phyloP scores from a whole-genome alignment of 495 filamentous ascomycete species.

The Neurospora sp. region DNA sequence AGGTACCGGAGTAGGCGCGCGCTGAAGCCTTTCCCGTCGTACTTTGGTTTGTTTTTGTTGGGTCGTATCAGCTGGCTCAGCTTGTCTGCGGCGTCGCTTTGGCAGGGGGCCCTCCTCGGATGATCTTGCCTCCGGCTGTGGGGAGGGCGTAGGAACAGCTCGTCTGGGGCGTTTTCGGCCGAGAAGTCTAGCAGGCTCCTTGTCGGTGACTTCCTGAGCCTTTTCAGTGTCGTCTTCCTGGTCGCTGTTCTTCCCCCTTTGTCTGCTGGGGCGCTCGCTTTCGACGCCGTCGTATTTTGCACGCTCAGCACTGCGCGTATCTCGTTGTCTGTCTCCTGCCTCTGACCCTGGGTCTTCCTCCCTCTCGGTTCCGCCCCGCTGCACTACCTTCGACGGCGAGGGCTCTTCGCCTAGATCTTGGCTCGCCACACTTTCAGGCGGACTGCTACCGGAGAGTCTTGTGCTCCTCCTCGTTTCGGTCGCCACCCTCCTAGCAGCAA shows the following conservation, averaged over 20 bases:
- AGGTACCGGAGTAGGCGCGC: neutral
- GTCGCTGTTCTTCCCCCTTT: slow-evolving; percentile 13
- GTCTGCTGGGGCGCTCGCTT: slow-evolving; percentile 6
- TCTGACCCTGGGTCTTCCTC: slow-evolving; percentile 1
- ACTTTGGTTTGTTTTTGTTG: slow-evolving; percentile 25
- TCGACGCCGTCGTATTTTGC: slow-evolving; percentile 9
- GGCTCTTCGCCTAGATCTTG: neutral
- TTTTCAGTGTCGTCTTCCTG: slow-evolving; percentile 11
- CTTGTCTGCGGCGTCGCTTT: slow-evolving; percentile 26
- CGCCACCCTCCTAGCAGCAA: neutral
- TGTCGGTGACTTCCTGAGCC: slow-evolving; percentile 22
- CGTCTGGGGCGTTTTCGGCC: slow-evolving; percentile 27
- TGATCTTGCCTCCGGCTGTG: slow-evolving; percentile 16
- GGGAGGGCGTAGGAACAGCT: slow-evolving; percentile 19
- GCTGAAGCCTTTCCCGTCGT: neutral
- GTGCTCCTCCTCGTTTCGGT: slow-evolving; percentile 1
- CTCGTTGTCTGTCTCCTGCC: slow-evolving; percentile 11
- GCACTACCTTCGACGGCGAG: neutral
- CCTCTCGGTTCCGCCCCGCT: neutral
- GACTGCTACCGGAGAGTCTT: slow-evolving; percentile 6
- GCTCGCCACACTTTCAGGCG: neutral
- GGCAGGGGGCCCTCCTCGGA: slow-evolving; percentile 14
- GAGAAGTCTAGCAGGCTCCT: slow-evolving; percentile 24
- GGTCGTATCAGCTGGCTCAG: slow-evolving; percentile 19
- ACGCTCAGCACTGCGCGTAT: slow-evolving; percentile 8